Percentiles rank a stretch among this genome's conserved stretches.
Evolutionary conservation across 1,284 basidiomycete species (phyloP).

Genomic region (Wolfiporia cocos): DNA sequence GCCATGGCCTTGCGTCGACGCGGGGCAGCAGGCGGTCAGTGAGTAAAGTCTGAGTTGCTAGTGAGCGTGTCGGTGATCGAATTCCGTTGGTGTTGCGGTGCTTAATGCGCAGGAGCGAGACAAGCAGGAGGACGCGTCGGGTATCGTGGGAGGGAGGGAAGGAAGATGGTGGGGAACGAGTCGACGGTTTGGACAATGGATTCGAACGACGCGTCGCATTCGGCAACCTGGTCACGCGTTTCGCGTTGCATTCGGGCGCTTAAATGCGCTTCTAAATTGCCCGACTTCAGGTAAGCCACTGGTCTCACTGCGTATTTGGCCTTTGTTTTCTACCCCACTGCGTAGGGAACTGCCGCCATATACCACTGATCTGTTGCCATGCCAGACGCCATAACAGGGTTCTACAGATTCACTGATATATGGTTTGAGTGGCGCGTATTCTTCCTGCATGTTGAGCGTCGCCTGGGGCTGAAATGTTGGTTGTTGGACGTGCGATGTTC

Average conservation of each 20-base stretch:
- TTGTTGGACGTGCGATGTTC: background rate
- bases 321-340: no score
- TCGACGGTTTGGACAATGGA: background rate
- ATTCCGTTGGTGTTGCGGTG: conserved; percentile 7
- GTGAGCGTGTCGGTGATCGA: conserved; percentile 4
- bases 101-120: conserved; percentile 6
- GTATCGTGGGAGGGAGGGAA: conserved; percentile 1
- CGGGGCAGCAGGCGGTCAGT: background rate
- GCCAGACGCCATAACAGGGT: conserved; percentile 50
- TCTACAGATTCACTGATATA: conserved; percentile 76
- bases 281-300: no score
- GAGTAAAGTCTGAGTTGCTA: background rate
- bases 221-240: conserved; percentile 1
- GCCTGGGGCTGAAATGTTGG: background rate
- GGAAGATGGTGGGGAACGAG: background rate
- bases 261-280: no score
- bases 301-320: no score
- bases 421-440: conserved; percentile 60
- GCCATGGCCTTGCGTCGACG: conserved; percentile 18
- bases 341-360: no score
- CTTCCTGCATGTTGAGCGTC: background rate
- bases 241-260: no score
- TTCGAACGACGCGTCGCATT: conserved; percentile 7
- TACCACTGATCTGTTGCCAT: background rate
- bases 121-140: background rate